phyloP scores from a whole-genome alignment of 2,329 filamentous ascomycete genomes.

The Aureobasidium sp. region DNA sequence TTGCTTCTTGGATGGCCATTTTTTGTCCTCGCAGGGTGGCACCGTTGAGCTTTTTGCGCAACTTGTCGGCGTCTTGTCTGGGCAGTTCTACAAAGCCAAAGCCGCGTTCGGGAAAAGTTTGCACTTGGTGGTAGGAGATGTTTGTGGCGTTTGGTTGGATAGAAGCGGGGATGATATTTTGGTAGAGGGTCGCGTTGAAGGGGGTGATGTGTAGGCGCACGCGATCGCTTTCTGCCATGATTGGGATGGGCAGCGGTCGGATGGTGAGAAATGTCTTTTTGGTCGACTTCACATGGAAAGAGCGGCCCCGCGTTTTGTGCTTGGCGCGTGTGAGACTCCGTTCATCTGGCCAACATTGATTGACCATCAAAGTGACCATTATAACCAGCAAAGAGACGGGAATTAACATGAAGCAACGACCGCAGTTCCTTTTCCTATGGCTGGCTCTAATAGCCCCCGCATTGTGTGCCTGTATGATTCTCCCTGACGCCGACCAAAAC shows the following conservation, averaged over 20 bases:
- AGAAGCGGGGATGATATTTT: conserved; percentile 61
- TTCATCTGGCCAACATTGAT: neutral
- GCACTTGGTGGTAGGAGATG: conserved; percentile 78
- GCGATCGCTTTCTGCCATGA: conserved; percentile 17
- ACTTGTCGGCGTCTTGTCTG: conserved; percentile 71
- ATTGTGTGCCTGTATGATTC: conserved; percentile 24
- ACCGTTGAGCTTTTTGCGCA: conserved; percentile 86
- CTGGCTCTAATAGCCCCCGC: conserved; percentile 12
- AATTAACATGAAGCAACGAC: conserved; percentile 2
- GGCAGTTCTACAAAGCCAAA: conserved; percentile 90
- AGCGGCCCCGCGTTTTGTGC: neutral
- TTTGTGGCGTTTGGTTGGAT: conserved; percentile 60
- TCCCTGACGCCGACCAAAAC: neutral
- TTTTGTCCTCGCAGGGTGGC: conserved; percentile 76
- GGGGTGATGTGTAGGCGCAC: conserved; percentile 79
- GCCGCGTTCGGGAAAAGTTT: conserved; percentile 80
- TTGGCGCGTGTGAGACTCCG: neutral
- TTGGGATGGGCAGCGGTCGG: neutral
- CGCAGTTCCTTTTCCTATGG: conserved; percentile 6
- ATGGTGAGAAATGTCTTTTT: neutral
- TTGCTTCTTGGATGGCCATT: conserved; percentile 74
- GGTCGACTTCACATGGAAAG: neutral
- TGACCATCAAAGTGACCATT: neutral
- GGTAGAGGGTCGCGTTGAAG: conserved; percentile 65
- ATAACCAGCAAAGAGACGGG: neutral